Conservation (phyloP, 768 basidiomycete genomes). For the Mycena haematopus region DNA sequence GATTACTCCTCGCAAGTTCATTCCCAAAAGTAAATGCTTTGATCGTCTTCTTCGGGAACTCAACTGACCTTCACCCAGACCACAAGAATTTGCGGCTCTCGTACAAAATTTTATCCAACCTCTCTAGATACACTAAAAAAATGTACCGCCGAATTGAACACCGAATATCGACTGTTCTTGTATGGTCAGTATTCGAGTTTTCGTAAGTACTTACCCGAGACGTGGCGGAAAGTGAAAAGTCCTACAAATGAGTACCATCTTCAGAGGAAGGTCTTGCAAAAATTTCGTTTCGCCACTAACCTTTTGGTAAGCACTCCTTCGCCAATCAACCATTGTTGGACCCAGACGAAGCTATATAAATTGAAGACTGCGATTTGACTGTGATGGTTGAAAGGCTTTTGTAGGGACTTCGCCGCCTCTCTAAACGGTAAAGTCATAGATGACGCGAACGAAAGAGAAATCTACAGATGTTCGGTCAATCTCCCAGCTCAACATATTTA, state of each 20-base stretch:
- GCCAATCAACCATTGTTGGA: conserved; percentile 6
- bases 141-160: too few species aligned
- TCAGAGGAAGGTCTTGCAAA: conserved; percentile 15
- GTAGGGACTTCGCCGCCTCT: too few species aligned
- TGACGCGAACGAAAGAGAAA: too few species aligned
- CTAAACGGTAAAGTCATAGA: too few species aligned
- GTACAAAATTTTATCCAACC: conserved; percentile 22
- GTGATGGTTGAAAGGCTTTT: too few species aligned
- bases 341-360: conserved; percentile 14
- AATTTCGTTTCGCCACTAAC: background rate
- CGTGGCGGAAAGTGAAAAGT: background rate
- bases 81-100: conserved; percentile 21
- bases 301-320: background rate
- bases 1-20: conserved; percentile 60
- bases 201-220: too few species aligned
- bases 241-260: background rate
- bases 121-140: background rate
- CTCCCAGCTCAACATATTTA: too few species aligned
- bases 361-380: too few species aligned
- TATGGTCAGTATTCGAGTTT: too few species aligned
- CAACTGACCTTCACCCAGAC: conserved; percentile 6
- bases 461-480: too few species aligned
- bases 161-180: too few species aligned
- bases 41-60: too few species aligned
- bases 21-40: conserved; percentile 65